These are phyloP conservation scores for Colletotrichum cereale DNA, from an alignment of 2,329 filamentous ascomycete genomes.

Conservation along the genomic window DNA sequence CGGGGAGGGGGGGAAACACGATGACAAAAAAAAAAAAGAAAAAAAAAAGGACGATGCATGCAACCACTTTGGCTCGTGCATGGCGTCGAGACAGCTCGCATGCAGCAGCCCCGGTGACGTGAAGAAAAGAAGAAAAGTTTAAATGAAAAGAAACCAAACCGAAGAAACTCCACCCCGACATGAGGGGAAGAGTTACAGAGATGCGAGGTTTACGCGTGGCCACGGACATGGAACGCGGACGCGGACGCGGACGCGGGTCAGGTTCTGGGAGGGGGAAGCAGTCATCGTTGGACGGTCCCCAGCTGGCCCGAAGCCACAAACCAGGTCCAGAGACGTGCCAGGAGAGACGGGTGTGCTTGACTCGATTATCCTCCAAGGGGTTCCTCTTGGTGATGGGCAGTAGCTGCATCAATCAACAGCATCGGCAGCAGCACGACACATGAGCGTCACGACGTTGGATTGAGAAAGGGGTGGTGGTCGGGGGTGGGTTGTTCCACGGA, in stretches of 20 bases:
- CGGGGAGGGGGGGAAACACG: neutral
- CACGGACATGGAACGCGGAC: neutral
- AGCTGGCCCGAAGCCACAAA: neutral
- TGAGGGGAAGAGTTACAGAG: constrained; percentile 4
- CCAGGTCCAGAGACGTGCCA: constrained; percentile 25
- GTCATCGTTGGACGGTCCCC: constrained; percentile 8
- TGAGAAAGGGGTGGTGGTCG: constrained; percentile 1
- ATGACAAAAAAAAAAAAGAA: constrained; percentile 10
- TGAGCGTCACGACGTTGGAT: constrained; percentile 14
- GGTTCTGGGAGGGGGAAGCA: neutral
- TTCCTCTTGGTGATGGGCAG: neutral
- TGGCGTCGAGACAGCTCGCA: constrained; percentile 28
- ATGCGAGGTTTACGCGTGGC: constrained; percentile 26
- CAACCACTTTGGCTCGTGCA: constrained; percentile 34
- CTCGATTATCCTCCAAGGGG: neutral
- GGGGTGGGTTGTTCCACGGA: constrained; percentile 29
- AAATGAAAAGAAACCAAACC: neutral
- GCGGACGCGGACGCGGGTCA: constrained; percentile 2
- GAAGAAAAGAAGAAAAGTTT: neutral
- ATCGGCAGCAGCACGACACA: neutral
- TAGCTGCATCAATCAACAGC: neutral
- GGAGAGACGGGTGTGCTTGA: constrained; percentile 20
- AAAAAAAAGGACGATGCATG: constrained; percentile 19
- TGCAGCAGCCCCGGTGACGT: constrained; percentile 21
- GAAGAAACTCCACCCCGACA: neutral